Base-by-base conservation (phyloP, 306 rosid species). In the Morella rubra region DNA sequence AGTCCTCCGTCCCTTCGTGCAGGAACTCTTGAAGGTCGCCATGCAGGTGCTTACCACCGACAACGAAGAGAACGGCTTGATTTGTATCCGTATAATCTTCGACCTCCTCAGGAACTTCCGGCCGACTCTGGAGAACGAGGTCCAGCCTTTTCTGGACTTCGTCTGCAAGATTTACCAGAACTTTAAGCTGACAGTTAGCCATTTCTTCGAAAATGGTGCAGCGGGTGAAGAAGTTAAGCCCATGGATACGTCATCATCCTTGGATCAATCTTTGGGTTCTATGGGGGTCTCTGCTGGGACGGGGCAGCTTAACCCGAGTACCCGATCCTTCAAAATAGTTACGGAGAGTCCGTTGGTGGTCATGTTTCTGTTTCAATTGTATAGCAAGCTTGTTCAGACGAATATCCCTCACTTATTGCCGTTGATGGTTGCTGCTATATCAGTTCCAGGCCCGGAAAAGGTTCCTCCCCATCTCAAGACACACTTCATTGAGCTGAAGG, bases 331-430 rank as follows among this genome's bases (percentile, higher is more conserved):
- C 85, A 96, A 92, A 89, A 87, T 92, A 68, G 93, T 96, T 58
- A 96, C 98, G 0, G 99, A 96, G 91, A 89, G 99, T 84, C 99
- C 99, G 15, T 84, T 96, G 71, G 98, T 96, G 81, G 99, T 92
- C 79, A 90, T 96, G 96, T 96, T 96, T 88, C 86, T 96, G 81
- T 96, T 96, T 85, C 99, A 96, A 80, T 81, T 96, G 76, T 96
- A 91, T 82, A 86, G 93, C 83, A 93, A 95, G 75, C 96, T 96
- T 64, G 99, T 96, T 81, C 99, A 96, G 74, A 88, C 91, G 8
- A 96, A 96, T 82, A 96, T 96, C 85, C 97, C 97, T 82, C 92
- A 88, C 66, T 85, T 96, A 81, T 79, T 96, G 86, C 99, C 99
- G 53, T 82, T 91, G 84, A 96, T 96, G 99, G 99, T 96, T 79